Evolutionary conservation across 768 basidiomycete species (phyloP), one percentile per base, ranked within the genome.

Genomic region (Ramaria sp.): DNA sequence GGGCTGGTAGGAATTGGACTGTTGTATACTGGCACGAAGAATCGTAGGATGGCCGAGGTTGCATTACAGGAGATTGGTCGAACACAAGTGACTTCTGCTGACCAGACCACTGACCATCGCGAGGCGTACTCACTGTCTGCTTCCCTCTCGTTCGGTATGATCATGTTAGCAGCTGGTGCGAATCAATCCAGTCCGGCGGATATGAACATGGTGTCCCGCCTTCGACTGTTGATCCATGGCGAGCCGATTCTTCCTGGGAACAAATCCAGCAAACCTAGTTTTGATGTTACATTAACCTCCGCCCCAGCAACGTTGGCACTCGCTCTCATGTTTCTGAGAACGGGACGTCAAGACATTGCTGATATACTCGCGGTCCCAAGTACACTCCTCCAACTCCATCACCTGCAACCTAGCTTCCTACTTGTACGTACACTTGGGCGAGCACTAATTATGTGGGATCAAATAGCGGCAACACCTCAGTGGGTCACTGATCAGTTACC

Each of bases 41-140:
- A 94, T 63, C 74, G 91, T 30, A 81, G 88, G 5, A 93, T 96
- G 86, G 94, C 93, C 0, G 94, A 98, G 66, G 86, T 93, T 4
- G 86, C 93, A 60, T 73, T 99, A 37, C 77, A 75, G 55, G 91
- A 98, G 68, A 85, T 97, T 58, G 82, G 83, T 56, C 78, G 88
- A 34, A 77, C 74, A 60, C 86, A 90, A 63, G 77, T 94, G 17
- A 80, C 83, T 5, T 86, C 86, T 52, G 83, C 88, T 1, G 91
- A 95, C 61, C 75, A 89, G 42, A 91, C 84, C 65, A 86, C 86
- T 61, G 91, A 94, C 61, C 84, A 92, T 66, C 82, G 90, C 39
- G 96, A 98, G 65, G 85, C 92, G 1, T 98, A 97, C 66, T 88
- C 93, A 0, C 85, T 90, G 61, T 80, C 91, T 1, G 83, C 91